Base-by-base conservation (phyloP, 768 basidiomycete genomes). In the Melanogaster broomeanus region DNA sequence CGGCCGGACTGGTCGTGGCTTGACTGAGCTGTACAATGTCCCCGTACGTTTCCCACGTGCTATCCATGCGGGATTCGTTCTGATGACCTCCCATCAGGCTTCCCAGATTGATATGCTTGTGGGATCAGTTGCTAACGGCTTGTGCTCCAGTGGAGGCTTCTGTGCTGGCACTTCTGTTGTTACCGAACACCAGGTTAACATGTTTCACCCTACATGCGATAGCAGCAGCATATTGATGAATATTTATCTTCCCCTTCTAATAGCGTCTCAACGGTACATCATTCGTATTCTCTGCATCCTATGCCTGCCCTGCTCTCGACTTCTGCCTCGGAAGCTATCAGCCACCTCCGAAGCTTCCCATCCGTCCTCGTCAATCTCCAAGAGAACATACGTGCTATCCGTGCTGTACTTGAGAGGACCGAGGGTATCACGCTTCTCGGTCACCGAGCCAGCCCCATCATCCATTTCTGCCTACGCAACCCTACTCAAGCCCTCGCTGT, bases 211-310 rank as follows among this genome's bases (percentile, higher is more conserved):
- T 34, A 7, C 12, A 16, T 19, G 4, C 44, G n/a, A 22, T 47
- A 11, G 25, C 22, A 19, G 38, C 37, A n/a, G n/a, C n/a, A n/a
- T n/a, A n/a, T n/a, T 1, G 22, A 10, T 25, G 33, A 4, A 44
- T 25, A n/a, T 6, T 21, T 27, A 44, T 51, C 18, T 11, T 48
- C 6, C 12, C n/a, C 1, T 11, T 42, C 22, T 30, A 16, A 30
- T 61, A 97, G 83, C 93, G 93, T 41, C 97, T 96, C 80, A 98
- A 98, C 66, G 93, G 91, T 15, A 86, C 93, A 4, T 85, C 93
- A 0, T 96, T 93, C 67, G 93, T 99, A 52, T 99, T 93, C 76
- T 97, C 96, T 1, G 97, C 97, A 16, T 85, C 96, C n/a, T 3
- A 85, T 96, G 75, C 97, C 97, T 0, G 83, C 92, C 3, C 79